Evolutionary conservation across 495 filamentous ascomycete genomes (phyloP).

Genomic region (Hypoxylon fragiforme): DNA sequence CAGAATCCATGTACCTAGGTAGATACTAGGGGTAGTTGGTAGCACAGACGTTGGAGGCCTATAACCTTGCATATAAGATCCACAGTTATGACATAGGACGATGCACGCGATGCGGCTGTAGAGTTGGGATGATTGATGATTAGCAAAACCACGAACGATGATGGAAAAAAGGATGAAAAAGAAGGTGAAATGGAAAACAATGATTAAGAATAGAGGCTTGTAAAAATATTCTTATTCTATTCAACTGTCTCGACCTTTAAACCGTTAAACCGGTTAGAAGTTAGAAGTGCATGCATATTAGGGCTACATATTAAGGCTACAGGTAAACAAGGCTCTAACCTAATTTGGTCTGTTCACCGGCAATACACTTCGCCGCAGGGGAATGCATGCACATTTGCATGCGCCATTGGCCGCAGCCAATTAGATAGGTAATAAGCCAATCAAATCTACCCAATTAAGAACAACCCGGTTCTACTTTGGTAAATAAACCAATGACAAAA

Average conservation of each 20-base stretch:
- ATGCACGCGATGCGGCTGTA: neutral
- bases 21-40: no score
- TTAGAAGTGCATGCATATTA: no score
- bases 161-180: neutral
- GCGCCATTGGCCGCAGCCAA: neutral
- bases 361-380: neutral
- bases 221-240: no score
- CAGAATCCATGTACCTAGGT: no score
- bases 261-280: no score
- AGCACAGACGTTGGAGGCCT: conserved; percentile 5
- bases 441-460: conserved; percentile 3
- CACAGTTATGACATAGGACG: neutral
- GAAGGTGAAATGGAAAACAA: neutral
- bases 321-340: neutral
- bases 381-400: neutral
- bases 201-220: no score
- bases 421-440: no score
- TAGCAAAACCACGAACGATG: neutral
- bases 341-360: neutral
- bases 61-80: neutral
- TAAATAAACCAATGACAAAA: conserved; percentile 7
- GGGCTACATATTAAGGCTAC: no score
- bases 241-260: no score
- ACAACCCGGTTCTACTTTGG: conserved; percentile 5
- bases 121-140: no score